Evolutionary conservation across 768 basidiomycete genomes (phyloP), one percentile per base, ranked within the genome.

Genomic region (Hortiboletus flavorubellus): DNA sequence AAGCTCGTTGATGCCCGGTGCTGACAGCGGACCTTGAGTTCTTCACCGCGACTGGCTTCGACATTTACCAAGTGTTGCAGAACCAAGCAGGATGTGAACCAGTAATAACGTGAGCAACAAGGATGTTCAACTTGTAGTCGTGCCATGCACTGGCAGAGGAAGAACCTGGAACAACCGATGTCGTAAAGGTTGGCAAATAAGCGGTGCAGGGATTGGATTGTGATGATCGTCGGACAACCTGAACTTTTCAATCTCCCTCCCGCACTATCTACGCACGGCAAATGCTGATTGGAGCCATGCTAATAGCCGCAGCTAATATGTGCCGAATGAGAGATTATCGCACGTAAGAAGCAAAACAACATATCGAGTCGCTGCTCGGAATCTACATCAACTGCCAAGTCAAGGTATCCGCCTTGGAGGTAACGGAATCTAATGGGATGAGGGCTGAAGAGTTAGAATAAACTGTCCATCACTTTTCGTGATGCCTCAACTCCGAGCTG

Each of bases 401-500:
- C 23, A 54, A 42, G 46, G 53, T 51, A 58, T 48, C 46, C 34
- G 29, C 58, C 29, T 50, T 30, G 42, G 29, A 49, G 47, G 40
- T 44, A 49, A 50, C 30, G 34, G 40, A 43, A 39, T 56, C 51
- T 29, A 44, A 43, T 14, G 21, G 12, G 12, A 23, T 9, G 5
- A 15, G 26, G 14, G 23, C 9, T 7, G 5, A 31, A 39, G 16
- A 23, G 38, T 70, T 62, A 83, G 58, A 83, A 87, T 7, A 91
- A 58, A 56, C 72, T 73, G 69, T 98, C 89, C 79, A 97, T 80
- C 8, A 86, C 42, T 69, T 91, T 91, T 74, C 93, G 80, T 55
- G 92, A 91, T 29, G 87, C 83, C 69, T 98, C 95, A 8, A 98
- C 95, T 35, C 95, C 95, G 51, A 97, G 83, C 91, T 93, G 64